Percentiles rank a stretch among this genome's conserved stretches.
Conservation (phyloP, 805 yeast genomes). For the Suhomyces sp. region DNA sequence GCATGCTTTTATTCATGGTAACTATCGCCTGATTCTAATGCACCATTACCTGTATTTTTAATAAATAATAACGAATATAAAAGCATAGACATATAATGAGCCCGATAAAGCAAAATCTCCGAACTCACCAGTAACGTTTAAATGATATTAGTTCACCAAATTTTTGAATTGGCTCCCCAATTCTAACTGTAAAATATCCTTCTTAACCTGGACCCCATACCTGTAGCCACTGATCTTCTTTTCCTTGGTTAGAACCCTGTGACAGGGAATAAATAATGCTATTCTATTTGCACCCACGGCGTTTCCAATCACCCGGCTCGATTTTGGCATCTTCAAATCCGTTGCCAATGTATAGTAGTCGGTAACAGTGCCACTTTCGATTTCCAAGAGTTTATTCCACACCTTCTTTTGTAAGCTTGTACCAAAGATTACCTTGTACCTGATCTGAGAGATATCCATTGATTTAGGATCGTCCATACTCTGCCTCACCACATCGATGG, state of each 20-base stretch:
- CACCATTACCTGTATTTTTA: too few relatives aligned
- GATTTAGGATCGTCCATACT: constrained; percentile 13
- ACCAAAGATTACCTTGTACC: constrained; percentile 34
- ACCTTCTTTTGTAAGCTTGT: constrained; percentile 38
- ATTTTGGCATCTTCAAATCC: constrained; percentile 24
- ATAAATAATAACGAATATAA: too few relatives aligned
- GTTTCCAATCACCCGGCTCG: constrained; percentile 40
- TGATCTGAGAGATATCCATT: constrained; percentile 13
- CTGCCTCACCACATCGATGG: constrained; percentile 11
- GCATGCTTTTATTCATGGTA: too few relatives aligned
- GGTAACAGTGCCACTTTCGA: constrained; percentile 27
- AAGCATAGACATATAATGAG: too few relatives aligned
- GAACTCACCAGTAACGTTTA: too few relatives aligned
- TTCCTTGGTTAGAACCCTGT: constrained; percentile 33
- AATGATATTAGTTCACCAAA: neutral
- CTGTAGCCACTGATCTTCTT: constrained; percentile 38
- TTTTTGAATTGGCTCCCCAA: constrained; percentile 3
- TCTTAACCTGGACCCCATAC: constrained; percentile 37
- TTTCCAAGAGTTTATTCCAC: constrained; percentile 30
- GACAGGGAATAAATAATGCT: constrained; percentile 45
- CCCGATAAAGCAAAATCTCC: too few relatives aligned
- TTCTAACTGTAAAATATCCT: constrained; percentile 20
- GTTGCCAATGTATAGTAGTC: constrained; percentile 35
- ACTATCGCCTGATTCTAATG: too few relatives aligned
- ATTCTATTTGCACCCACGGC: constrained; percentile 41